Evolutionary conservation across 2,329 filamentous ascomycete genomes (phyloP).

Genomic region (Aureobasidium sp.): DNA sequence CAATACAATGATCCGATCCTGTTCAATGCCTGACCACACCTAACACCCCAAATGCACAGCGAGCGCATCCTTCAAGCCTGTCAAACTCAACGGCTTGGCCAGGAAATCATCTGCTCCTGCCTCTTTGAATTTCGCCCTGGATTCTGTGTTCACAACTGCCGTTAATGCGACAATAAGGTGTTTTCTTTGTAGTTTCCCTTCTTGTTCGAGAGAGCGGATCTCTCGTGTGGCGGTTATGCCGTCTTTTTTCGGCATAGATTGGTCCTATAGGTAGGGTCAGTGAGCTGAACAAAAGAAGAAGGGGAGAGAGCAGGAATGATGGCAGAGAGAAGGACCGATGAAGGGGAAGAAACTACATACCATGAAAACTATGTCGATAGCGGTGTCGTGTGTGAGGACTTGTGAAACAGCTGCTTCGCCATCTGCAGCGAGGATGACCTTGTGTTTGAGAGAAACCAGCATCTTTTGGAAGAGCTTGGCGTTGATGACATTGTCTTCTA

Average conservation of each 20-base stretch:
- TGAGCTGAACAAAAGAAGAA: no score
- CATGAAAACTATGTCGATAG: constrained; percentile 18
- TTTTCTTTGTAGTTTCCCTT: constrained; percentile 3
- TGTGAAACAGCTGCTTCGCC: constrained; percentile 21
- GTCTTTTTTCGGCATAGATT: constrained; percentile 18
- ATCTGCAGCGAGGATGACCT: constrained; percentile 22
- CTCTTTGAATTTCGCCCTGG: constrained; percentile 12
- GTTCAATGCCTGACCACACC: no score
- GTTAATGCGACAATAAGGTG: constrained; percentile 18
- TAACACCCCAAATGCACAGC: constrained; percentile 10
- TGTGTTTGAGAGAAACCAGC: constrained; percentile 14
- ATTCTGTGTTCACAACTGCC: constrained; percentile 15
- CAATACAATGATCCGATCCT: no score
- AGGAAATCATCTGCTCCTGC: constrained; percentile 18
- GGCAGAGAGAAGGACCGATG: not conserved
- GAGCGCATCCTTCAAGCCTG: constrained; percentile 11
- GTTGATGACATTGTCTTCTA: constrained; percentile 19
- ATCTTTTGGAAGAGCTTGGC: constrained; percentile 16
- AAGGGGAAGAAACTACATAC: not conserved
- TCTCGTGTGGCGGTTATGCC: constrained; percentile 18
- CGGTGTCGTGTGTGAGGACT: not conserved
- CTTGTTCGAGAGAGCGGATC: constrained; percentile 14
- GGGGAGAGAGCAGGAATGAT: no score
- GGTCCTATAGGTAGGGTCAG: not conserved
- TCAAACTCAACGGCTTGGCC: constrained; percentile 16